Base-by-base conservation (phyloP, 306 rosid genomes). In the Medicago truncatula region DNA sequence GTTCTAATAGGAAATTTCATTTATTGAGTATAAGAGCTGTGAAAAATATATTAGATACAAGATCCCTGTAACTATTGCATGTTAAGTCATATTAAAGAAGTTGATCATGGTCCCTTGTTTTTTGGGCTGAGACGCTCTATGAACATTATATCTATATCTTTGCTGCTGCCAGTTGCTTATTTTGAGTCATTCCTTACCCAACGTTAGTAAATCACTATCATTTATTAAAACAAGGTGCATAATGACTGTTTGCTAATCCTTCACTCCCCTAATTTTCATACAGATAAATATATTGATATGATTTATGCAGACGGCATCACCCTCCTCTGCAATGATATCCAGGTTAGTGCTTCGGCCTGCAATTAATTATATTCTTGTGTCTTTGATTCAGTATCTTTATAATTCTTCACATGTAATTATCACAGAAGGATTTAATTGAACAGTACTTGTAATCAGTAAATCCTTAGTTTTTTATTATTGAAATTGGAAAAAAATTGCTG, bases 261-360 rank as follows among this genome's bases (percentile, higher is more conserved):
- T 46, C 67, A 47, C 36, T 62, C 57, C 53, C 31, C 71, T 50
- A 41, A 78, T 64, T 80, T 78, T 62, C 40, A 39, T 70, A 71
- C 93, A 95, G 99, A 95, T 89, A 83, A 85, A 71, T 85, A 73
- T 79, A 85, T 73, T 62, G 97, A 92, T 75, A 95, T 95, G 99
- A 89, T 95, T 78, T 84, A 86, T 54, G 99, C 86, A 57, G 99
- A 95, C 82, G 99, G 99, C 52, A 95, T 95, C 82, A 89, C 96
- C 77, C 75, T 87, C 75, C 97, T 95, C 81, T 95, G 99, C 91
- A 90, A 74, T 9, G 99, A 95, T 76, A 84, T 95, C 66, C 96
- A 92, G 99, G 99, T 95, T 80, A 70, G 70, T 80, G 16, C 76
- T 81, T 75, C 54, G 49, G 59, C 73, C 72, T 39, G 54, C 57